Evolutionary conservation across 768 basidiomycete genomes (phyloP).

Genomic region (Leccinum truebloodii): DNA sequence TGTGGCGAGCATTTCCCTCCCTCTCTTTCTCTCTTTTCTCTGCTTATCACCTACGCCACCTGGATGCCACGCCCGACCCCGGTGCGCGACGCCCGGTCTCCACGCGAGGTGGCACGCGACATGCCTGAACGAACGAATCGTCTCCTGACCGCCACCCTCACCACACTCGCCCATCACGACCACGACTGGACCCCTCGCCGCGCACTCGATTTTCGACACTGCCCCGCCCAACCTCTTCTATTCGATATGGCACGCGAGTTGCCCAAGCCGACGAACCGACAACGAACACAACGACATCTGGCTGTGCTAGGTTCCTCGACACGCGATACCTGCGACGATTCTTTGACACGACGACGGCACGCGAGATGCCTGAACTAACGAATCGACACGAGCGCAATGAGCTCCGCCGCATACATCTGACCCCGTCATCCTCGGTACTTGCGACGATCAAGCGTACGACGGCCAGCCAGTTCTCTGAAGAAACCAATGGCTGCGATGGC

Average conservation of each 20-base stretch:
- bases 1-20: neutral
- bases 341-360: neutral
- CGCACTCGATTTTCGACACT: neutral
- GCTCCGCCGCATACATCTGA: neutral
- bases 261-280: neutral
- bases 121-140: neutral
- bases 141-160: neutral
- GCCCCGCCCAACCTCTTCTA: neutral
- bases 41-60: neutral
- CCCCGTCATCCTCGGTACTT: neutral
- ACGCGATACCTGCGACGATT: neutral
- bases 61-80: neutral
- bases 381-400: neutral
- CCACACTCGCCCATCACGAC: neutral
- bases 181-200: neutral
- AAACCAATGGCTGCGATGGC: neutral
- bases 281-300: neutral
- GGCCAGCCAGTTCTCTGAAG: constrained; percentile 1
- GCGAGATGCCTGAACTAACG: neutral
- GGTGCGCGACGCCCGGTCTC: neutral
- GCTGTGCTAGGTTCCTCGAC: neutral
- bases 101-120: constrained; percentile 1
- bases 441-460: neutral
- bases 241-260: constrained; percentile 2
- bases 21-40: neutral